Evolutionary conservation across 192 early-diverging fungal genomes (phyloP), one percentile per base, ranked within the genome.

Genomic region (Coemansia sp.): DNA sequence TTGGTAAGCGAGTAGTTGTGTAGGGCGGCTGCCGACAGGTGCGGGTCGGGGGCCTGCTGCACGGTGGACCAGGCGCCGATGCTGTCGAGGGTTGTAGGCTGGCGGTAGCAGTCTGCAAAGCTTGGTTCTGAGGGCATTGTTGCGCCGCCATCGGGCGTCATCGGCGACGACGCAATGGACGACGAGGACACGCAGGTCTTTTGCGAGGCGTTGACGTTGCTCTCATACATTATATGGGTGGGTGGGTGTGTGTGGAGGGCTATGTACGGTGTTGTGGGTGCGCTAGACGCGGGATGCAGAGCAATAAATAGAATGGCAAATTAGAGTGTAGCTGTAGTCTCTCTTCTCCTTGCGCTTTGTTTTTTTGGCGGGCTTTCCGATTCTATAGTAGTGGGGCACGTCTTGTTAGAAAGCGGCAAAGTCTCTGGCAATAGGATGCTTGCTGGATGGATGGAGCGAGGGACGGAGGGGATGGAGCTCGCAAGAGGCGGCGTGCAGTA

Each of bases 61-160:
- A 74, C 64, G 15, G 64, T 33, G 3, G 71, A 63, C 71, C 71
- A 74, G 4, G 71, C 64, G 18, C 59, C 71, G 27, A 74, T 74
- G 40, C 33, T 56, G 32, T 74, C 55, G 20, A 74, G 59, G 2
- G 64, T 66, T 20, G 59, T 55, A 4, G 71, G 63, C 42, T 58
- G 59, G 25, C 18, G 41, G 18, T 36, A 35, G 20, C 15, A 58
- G 27, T 66, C 64, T 2, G 64, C 39, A 26, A 74, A 46, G 18
- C 38, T 32, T 5, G 55, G 64, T 24, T 74, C 62, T 14, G 55
- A 9, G 6, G 56, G 64, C n/a, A 26, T 36, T 2, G 52, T 17
- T n/a, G n/a, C n/a, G 52, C 63, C 64, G 19, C 56, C 35, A n/a
- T 48, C 48, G 1, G 71, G 71, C 0, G 71, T 74, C 8, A 53